Conservation (phyloP, 495 filamentous ascomycete genomes). For the Penicillium mononematosum region DNA sequence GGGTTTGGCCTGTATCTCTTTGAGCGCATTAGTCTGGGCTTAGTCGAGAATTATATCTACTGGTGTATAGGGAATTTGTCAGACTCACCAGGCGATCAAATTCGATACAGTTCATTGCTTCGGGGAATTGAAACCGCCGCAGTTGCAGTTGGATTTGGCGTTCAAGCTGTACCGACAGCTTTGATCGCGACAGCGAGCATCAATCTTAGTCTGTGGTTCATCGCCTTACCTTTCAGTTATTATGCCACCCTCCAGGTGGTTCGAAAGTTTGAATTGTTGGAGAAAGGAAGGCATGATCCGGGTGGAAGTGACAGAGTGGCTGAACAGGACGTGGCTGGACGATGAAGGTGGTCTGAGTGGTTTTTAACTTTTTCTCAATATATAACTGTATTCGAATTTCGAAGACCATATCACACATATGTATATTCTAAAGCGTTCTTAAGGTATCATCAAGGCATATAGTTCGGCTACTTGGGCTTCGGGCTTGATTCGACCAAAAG, state of each 20-base stretch:
- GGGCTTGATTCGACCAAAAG: too few relatives aligned
- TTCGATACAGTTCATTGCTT: slow-evolving; percentile 43
- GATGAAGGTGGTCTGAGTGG: neutral
- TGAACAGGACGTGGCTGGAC: neutral
- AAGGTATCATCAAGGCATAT: neutral
- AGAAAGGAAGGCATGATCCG: neutral
- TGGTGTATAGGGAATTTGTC: slow-evolving; percentile 47
- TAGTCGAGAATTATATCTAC: slow-evolving; percentile 49
- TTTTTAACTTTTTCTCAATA: neutral
- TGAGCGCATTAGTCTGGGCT: slow-evolving; percentile 35
- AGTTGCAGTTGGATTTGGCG: slow-evolving; percentile 42
- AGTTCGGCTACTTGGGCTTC: neutral
- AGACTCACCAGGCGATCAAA: slow-evolving; percentile 42
- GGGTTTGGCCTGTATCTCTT: slow-evolving; percentile 46
- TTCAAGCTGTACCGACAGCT: slow-evolving; percentile 43
- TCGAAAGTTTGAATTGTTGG: slow-evolving; percentile 24
- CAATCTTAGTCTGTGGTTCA: slow-evolving; percentile 42
- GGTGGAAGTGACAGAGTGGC: neutral
- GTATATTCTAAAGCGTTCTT: neutral
- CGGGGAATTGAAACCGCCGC: slow-evolving; percentile 43
- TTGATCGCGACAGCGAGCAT: slow-evolving; percentile 44
- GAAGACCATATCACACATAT: neutral
- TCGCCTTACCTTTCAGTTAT: slow-evolving; percentile 43
- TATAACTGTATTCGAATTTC: neutral
- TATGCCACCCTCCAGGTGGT: slow-evolving; percentile 44